Evolutionary conservation across 1,284 basidiomycete species (phyloP).

Genomic region (Cystobasidium sp.): DNA sequence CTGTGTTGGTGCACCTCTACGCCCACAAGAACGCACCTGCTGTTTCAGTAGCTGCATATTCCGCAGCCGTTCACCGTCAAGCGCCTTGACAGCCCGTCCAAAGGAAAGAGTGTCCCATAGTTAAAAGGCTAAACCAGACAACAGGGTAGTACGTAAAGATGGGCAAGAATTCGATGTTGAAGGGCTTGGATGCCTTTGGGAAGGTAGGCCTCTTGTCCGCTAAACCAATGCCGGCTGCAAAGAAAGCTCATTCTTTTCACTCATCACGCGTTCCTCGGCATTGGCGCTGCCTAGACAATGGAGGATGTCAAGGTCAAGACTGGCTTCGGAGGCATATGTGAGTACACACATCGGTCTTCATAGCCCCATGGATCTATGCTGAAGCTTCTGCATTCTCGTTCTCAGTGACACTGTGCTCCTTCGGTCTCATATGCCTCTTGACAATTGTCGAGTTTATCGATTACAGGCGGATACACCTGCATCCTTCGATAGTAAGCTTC

Average conservation of each 20-base stretch:
- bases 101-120: neutral
- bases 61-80: neutral
- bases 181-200: slow-evolving; percentile 88
- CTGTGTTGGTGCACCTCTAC: too few relatives aligned
- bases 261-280: slow-evolving; percentile 33
- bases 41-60: too few relatives aligned
- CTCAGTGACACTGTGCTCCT: slow-evolving; percentile 81
- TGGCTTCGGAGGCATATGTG: slow-evolving; percentile 53
- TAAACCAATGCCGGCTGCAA: neutral
- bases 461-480: slow-evolving; percentile 67
- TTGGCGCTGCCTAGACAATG: slow-evolving; percentile 69
- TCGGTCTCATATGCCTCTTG: slow-evolving; percentile 87
- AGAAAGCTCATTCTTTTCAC: slow-evolving; percentile 39
- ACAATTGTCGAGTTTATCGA: slow-evolving; percentile 93
- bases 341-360: slow-evolving; percentile 7
- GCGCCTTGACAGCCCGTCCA: neutral
- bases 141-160: slow-evolving; percentile 21
- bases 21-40: too few relatives aligned
- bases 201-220: too few relatives aligned
- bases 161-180: slow-evolving; percentile 45
- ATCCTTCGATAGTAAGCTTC: slow-evolving; percentile 44
- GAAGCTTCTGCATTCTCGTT: slow-evolving; percentile 42
- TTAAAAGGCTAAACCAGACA: neutral
- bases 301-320: slow-evolving; percentile 99
- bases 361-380: neutral